Conservation (phyloP, 768 basidiomycete species). For the Rhizopogon salebrosus region DNA sequence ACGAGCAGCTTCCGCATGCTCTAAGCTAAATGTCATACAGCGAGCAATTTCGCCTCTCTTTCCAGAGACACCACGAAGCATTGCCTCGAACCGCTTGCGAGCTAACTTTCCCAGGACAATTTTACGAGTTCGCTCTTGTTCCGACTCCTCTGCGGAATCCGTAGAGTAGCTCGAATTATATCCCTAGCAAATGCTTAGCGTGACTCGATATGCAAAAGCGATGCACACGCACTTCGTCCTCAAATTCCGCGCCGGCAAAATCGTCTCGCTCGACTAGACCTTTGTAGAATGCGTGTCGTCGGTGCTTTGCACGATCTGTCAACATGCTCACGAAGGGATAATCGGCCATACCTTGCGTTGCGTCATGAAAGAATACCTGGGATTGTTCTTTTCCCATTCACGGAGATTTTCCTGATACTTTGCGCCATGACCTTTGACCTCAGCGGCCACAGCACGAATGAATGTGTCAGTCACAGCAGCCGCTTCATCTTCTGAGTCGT, state of each 20-base stretch:
- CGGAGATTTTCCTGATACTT: slow-evolving; percentile 72
- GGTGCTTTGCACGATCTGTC: slow-evolving; percentile 43
- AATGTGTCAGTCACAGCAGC: slow-evolving; percentile 74
- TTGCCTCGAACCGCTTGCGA: slow-evolving; percentile 80
- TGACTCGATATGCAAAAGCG: not conserved
- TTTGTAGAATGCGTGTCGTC: slow-evolving; percentile 64
- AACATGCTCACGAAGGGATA: not conserved
- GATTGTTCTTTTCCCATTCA: slow-evolving; percentile 74
- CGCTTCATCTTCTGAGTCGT: slow-evolving; percentile 49
- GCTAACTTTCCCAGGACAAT: slow-evolving; percentile 75
- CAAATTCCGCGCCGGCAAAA: slow-evolving; percentile 61
- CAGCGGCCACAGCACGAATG: slow-evolving; percentile 79
- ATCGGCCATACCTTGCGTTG: slow-evolving; percentile 42
- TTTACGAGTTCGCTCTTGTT: slow-evolving; percentile 77
- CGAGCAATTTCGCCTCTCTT: slow-evolving; percentile 87
- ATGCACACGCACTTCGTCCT: slow-evolving; percentile 58
- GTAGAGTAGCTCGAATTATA: slow-evolving; percentile 87
- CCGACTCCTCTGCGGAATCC: slow-evolving; percentile 92
- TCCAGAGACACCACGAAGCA: slow-evolving; percentile 83
- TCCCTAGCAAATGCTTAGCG: slow-evolving; percentile 42
- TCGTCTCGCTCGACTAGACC: slow-evolving; percentile 59
- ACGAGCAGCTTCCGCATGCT: slow-evolving; percentile 92
- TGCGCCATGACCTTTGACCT: slow-evolving; percentile 75
- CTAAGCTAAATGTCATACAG: slow-evolving; percentile 96
- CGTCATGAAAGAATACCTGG: slow-evolving; percentile 77